phyloP scores from a whole-genome alignment of 2,329 filamentous ascomycete species.

The Pyrenochaeta sp. region DNA sequence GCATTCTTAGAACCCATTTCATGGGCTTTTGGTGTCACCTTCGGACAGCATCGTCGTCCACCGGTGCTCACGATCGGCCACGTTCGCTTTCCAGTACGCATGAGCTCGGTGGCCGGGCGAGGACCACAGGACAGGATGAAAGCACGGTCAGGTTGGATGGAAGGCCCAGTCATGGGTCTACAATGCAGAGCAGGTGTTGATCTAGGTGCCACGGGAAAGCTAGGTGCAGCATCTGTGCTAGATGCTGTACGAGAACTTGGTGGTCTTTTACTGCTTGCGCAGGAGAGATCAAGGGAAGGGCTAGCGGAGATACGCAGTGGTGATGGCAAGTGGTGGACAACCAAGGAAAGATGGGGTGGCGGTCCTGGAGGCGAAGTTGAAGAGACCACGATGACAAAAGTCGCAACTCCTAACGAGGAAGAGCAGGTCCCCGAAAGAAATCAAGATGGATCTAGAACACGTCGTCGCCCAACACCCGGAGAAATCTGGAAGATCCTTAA shows the following conservation, averaged over 20 bases:
- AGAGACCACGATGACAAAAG: conserved; percentile 36
- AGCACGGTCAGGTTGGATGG: conserved; percentile 62
- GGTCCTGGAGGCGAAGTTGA: conserved; percentile 56
- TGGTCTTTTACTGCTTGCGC: conserved; percentile 64
- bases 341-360: conserved; percentile 64
- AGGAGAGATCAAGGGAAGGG: conserved; percentile 67
- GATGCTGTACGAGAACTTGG: conserved; percentile 66
- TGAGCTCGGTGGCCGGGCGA: conserved; percentile 62
- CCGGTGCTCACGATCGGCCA: conserved; percentile 57
- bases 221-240: conserved; percentile 48
- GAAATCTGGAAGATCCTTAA: conserved; percentile 63
- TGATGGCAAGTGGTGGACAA: conserved; percentile 68
- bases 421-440: conserved; percentile 44
- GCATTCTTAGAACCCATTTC: conserved; percentile 65
- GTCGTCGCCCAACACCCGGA: conserved; percentile 54
- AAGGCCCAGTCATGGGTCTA: conserved; percentile 65
- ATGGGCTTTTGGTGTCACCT: conserved; percentile 65
- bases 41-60: conserved; percentile 56
- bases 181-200: conserved; percentile 63
- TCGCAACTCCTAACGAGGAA: conserved; percentile 36
- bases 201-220: conserved; percentile 53
- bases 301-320: conserved; percentile 58
- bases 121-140: conserved; percentile 60
- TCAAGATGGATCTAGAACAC: conserved; percentile 36
- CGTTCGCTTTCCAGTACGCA: conserved; percentile 64